Percentiles rank a stretch among this genome's conserved stretches.
phyloP scores from a whole-genome alignment of 1,139 yeast genomes.

The Saccharomyces pastorianus region DNA sequence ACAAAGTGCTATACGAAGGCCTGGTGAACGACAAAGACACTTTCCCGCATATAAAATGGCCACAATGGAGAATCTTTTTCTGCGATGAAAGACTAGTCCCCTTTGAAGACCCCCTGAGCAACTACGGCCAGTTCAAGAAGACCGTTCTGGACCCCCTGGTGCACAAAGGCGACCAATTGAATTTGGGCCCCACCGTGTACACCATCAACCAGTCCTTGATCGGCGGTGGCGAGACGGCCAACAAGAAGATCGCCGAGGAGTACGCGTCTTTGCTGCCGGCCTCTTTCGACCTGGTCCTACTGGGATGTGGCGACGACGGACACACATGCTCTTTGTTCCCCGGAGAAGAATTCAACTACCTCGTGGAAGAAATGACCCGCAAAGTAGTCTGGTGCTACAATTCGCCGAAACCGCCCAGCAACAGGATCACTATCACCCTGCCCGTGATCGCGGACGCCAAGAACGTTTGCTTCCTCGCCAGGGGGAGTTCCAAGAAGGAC shows the following conservation, averaged over 20 bases:
- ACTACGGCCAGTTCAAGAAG: slow-evolving; percentile 75
- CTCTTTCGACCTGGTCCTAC: slow-evolving; percentile 73
- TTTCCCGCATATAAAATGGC: slow-evolving; percentile 57
- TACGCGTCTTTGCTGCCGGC: slow-evolving; percentile 74
- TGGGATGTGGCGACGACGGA: slow-evolving; percentile 99
- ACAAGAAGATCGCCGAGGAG: slow-evolving; percentile 69
- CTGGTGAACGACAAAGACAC: slow-evolving; percentile 47
- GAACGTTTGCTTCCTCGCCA: slow-evolving; percentile 73
- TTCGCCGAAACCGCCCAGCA: slow-evolving; percentile 89
- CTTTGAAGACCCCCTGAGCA: slow-evolving; percentile 68
- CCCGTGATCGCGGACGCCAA: slow-evolving; percentile 81
- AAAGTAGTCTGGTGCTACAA: slow-evolving; percentile 78
- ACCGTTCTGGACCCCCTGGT: slow-evolving; percentile 52
- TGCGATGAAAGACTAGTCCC: slow-evolving; percentile 93
- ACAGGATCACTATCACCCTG: slow-evolving; percentile 84
- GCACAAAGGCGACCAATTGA: slow-evolving; percentile 19
- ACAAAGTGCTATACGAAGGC: slow-evolving; percentile 61
- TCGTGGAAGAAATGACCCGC: slow-evolving; percentile 58
- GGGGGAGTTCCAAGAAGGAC: slow-evolving; percentile 78
- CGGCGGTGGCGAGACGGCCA: slow-evolving; percentile 44
- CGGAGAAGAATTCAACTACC: slow-evolving; percentile 53
- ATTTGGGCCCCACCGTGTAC: slow-evolving; percentile 56
- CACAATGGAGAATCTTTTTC: slow-evolving; percentile 84
- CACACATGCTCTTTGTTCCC: slow-evolving; percentile 89
- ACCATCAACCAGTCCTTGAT: slow-evolving; percentile 70